Percentiles rank a stretch among this genome's conserved stretches.
phyloP scores from a whole-genome alignment of 106 monocot genomes.

The Cymbidium sinense region DNA sequence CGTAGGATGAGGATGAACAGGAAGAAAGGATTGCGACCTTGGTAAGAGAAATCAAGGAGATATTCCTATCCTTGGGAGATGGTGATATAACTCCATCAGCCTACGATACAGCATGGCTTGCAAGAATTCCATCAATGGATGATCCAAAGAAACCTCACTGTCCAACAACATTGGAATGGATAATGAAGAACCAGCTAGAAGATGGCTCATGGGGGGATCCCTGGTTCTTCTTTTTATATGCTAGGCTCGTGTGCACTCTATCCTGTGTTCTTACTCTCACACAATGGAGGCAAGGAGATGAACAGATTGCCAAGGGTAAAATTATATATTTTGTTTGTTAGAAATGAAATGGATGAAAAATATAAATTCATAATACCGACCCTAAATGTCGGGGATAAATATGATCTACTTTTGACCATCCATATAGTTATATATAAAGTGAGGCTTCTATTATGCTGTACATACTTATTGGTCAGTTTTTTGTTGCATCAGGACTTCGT shows the following conservation, averaged over 20 bases:
- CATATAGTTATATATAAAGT: too few species aligned
- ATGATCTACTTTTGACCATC: too few species aligned
- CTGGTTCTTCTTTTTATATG: not conserved
- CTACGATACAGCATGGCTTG: constrained; percentile 10
- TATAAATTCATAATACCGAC: too few species aligned
- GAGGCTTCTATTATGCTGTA: too few species aligned
- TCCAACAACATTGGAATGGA: not conserved
- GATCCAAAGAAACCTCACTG: not conserved
- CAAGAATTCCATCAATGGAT: constrained; percentile 2
- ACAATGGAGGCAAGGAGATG: not conserved
- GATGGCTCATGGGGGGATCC: constrained; percentile 1
- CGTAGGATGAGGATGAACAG: not conserved
- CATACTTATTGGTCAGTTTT: too few species aligned
- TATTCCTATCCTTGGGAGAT: not conserved
- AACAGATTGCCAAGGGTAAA: not conserved
- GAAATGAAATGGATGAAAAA: too few species aligned
- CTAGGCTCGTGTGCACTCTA: not conserved
- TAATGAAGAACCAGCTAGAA: not conserved
- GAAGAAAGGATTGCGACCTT: not conserved
- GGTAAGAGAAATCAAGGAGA: constrained; percentile 4
- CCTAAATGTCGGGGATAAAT: too few species aligned
- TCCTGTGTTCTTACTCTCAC: not conserved
- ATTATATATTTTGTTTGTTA: too few species aligned
- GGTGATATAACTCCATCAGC: not conserved
- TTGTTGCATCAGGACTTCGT: too few species aligned